A percentile compares a stretch with the other conserved stretches of the same genome.
Conservation (phyloP, 2,329 filamentous ascomycete genomes). For the Aureobasidium sp. region DNA sequence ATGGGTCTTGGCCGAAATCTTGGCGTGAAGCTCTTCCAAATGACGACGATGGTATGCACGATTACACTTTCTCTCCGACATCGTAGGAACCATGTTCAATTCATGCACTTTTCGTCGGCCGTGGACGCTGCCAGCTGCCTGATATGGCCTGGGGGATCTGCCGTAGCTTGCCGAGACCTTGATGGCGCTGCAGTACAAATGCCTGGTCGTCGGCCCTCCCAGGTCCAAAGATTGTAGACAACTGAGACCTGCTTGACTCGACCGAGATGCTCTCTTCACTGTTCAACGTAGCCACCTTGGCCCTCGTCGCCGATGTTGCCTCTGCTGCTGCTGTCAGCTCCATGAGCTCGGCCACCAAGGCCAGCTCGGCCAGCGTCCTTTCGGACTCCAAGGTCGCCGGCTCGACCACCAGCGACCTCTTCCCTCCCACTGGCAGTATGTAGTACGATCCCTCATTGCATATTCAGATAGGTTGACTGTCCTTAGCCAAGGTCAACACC, state of each 20-base stretch:
- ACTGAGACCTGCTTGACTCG: background rate
- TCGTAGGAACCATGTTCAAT: background rate
- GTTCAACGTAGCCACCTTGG: background rate
- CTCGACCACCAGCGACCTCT: background rate
- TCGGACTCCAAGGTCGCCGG: background rate
- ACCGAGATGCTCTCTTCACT: conserved; percentile 9
- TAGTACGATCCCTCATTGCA: background rate
- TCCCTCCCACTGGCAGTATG: conserved; percentile 4
- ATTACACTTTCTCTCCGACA: background rate
- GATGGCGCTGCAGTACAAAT: background rate
- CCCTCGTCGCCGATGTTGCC: background rate
- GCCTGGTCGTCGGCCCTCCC: background rate
- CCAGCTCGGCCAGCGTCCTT: background rate
- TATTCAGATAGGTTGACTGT: background rate
- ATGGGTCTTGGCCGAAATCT: background rate
- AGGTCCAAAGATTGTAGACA: background rate
- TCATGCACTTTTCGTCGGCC: background rate
- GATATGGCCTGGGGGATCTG: background rate
- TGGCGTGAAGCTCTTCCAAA: background rate
- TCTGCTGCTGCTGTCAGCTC: background rate
- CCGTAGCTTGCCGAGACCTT: background rate
- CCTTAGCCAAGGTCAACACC: conserved; percentile 6
- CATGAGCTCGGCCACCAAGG: no score
- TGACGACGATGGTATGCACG: background rate
- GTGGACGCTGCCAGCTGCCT: background rate